Conservation (phyloP, 1,139 yeast species). For the Scheffersomyces segobiensis region DNA sequence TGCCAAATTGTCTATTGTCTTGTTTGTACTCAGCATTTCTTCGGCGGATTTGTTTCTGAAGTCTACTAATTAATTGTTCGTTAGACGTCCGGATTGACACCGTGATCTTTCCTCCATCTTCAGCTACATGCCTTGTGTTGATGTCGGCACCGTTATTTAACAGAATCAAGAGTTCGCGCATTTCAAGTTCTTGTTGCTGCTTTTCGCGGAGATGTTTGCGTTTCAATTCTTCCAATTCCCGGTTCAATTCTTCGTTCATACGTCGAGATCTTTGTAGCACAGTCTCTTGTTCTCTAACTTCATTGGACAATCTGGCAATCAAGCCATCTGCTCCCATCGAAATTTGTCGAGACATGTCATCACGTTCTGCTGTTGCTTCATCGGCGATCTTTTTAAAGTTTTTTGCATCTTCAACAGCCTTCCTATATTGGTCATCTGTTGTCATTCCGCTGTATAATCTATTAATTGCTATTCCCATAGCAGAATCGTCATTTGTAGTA, state of each 20-base stretch:
- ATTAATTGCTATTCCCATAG: slow-evolving; percentile 82
- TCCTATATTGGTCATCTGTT: slow-evolving; percentile 86
- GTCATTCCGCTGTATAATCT: slow-evolving; percentile 74
- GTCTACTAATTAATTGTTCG: slow-evolving; percentile 46
- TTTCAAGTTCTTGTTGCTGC: slow-evolving; percentile 85
- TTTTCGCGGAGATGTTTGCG: slow-evolving; percentile 71
- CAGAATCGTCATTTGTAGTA: slow-evolving; percentile 66
- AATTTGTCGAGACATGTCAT: slow-evolving; percentile 70
- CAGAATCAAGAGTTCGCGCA: slow-evolving; percentile 79
- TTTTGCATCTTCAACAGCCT: slow-evolving; percentile 74
- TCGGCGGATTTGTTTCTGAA: slow-evolving; percentile 61
- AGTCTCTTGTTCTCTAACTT: slow-evolving; percentile 71
- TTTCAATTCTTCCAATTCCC: slow-evolving; percentile 71
- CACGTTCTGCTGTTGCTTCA: slow-evolving; percentile 84
- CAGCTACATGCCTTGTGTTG: slow-evolving; percentile 2
- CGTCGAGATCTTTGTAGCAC: slow-evolving; percentile 68
- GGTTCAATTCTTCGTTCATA: slow-evolving; percentile 60
- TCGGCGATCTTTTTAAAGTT: slow-evolving; percentile 67
- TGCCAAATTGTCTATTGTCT: slow-evolving; percentile 57
- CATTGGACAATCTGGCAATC: slow-evolving; percentile 67
- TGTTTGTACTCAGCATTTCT: slow-evolving; percentile 62
- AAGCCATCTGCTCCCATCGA: slow-evolving; percentile 84
- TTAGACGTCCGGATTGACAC: slow-evolving; percentile 40
- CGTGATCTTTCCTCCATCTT: slow-evolving; percentile 38
- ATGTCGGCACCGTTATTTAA: slow-evolving; percentile 45